phyloP scores from a whole-genome alignment of 2,329 filamentous ascomycete species.

The Fusarium sp. region DNA sequence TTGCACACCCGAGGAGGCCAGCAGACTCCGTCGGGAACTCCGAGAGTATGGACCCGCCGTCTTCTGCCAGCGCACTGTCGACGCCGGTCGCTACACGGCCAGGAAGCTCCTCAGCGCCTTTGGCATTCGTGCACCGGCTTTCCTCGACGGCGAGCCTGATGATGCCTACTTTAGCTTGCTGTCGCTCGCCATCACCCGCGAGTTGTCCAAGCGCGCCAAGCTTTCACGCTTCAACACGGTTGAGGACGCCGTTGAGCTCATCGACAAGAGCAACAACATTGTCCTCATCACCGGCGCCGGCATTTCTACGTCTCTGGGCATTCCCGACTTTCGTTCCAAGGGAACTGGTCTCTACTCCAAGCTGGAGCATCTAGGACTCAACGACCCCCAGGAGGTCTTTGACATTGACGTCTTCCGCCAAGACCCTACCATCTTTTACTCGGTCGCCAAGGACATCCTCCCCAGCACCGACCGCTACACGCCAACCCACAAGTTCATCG shows the following conservation, averaged over 20 bases:
- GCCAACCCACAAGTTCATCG: constrained; percentile 95
- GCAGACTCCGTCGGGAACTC: constrained; percentile 78
- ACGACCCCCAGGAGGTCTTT: constrained; percentile 95
- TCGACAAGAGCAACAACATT: constrained; percentile 84
- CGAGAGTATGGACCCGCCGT: constrained; percentile 83
- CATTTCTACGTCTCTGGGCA: constrained; percentile 96
- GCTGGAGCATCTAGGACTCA: constrained; percentile 82
- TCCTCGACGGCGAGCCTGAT: constrained; percentile 78
- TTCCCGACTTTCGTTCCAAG: constrained; percentile 96
- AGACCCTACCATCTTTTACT: constrained; percentile 92
- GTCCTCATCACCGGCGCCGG: constrained; percentile 95
- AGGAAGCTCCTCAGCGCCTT: constrained; percentile 92
- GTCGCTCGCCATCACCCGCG: constrained; percentile 82
- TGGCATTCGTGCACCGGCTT: constrained; percentile 80
- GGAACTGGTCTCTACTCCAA: constrained; percentile 93
- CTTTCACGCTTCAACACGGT: constrained; percentile 86
- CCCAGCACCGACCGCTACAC: constrained; percentile 86
- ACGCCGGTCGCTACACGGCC: constrained; percentile 78
- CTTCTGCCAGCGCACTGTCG: constrained; percentile 82
- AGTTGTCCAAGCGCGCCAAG: constrained; percentile 87
- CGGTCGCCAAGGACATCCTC: constrained; percentile 90
- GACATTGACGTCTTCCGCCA: constrained; percentile 89
- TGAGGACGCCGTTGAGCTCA: constrained; percentile 86
- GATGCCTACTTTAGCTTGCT: constrained; percentile 83
- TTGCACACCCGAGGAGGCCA: constrained; percentile 79